These are phyloP conservation scores for Trichothecium sympodiale DNA, from an alignment of 2,329 filamentous ascomycete species.

Conservation along the genomic window DNA sequence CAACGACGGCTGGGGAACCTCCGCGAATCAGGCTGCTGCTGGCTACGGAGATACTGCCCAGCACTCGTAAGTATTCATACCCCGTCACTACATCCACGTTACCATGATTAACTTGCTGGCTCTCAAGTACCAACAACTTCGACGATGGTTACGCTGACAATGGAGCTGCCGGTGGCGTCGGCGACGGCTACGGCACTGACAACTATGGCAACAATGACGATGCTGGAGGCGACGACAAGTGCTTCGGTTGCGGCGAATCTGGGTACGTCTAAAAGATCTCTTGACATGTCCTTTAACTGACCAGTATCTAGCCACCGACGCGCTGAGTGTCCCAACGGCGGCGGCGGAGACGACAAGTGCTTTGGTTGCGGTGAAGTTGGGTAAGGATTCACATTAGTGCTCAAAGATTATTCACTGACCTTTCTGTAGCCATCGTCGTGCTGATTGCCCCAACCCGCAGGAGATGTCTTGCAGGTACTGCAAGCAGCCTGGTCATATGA, in stretches of 20 bases:
- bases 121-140: no score
- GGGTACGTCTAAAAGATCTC: conserved; percentile 14
- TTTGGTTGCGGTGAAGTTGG: conserved; percentile 25
- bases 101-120: no score
- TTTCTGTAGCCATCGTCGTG: conserved; percentile 15
- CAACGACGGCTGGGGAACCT: no score
- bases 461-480: conserved; percentile 31
- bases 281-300: not conserved
- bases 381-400: conserved; percentile 11
- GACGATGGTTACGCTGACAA: no score
- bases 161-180: no score
- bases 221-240: conserved; percentile 16
- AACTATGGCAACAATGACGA: not conserved
- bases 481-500: conserved; percentile 39
- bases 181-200: not conserved
- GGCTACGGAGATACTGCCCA: no score
- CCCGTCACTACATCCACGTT: no score
- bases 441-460: conserved; percentile 22
- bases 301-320: not conserved
- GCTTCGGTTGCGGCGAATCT: conserved; percentile 23
- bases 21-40: no score
- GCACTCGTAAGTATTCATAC: no score
- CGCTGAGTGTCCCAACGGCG: not conserved
- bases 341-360: conserved; percentile 17
- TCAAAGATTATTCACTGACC: conserved; percentile 6